A percentile compares a stretch with the other conserved stretches of the same genome.
Conservation (phyloP, 352 stramenopile species). For the Phytophthora pistaciae region DNA sequence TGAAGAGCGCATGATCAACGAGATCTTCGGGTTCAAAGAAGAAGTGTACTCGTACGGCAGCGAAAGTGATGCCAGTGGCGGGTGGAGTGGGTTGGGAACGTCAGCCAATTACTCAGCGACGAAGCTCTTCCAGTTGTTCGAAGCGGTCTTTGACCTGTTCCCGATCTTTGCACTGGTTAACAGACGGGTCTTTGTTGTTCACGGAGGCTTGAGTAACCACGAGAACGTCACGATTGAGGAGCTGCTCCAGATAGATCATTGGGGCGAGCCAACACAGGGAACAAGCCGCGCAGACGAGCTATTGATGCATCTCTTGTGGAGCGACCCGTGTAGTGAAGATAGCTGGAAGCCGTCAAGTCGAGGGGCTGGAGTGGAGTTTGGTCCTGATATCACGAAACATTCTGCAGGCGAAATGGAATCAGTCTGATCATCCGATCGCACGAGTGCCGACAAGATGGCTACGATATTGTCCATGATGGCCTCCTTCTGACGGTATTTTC, state of each 20-base stretch:
- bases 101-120: slow-evolving; percentile 63
- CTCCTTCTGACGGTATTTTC: slow-evolving; percentile 90
- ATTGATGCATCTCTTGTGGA: slow-evolving; percentile 92
- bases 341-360: slow-evolving; percentile 63
- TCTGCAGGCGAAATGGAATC: slow-evolving; percentile 84
- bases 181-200: slow-evolving; percentile 89
- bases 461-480: slow-evolving; percentile 81
- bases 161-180: slow-evolving; percentile 91
- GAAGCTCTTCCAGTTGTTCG: slow-evolving; percentile 76
- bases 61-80: slow-evolving; percentile 67
- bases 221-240: slow-evolving; percentile 87
- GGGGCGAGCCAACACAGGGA: slow-evolving; percentile 82
- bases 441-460: slow-evolving; percentile 91
- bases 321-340: slow-evolving; percentile 74
- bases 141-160: slow-evolving; percentile 82
- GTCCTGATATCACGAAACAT: slow-evolving; percentile 90
- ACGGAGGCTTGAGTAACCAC: slow-evolving; percentile 90
- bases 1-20: slow-evolving; percentile 93
- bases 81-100: slow-evolving; percentile 49
- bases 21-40: slow-evolving; percentile 85
- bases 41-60: slow-evolving; percentile 78
- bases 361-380: slow-evolving; percentile 92
- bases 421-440: slow-evolving; percentile 93
- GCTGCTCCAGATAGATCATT: slow-evolving; percentile 78
- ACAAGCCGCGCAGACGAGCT: slow-evolving; percentile 79